A percentile compares a stretch with the other conserved stretches of the same genome.
These are phyloP conservation scores for Harringtonia lauricola DNA, from an alignment of 2,329 filamentous ascomycete species.

Conservation along the genomic window DNA sequence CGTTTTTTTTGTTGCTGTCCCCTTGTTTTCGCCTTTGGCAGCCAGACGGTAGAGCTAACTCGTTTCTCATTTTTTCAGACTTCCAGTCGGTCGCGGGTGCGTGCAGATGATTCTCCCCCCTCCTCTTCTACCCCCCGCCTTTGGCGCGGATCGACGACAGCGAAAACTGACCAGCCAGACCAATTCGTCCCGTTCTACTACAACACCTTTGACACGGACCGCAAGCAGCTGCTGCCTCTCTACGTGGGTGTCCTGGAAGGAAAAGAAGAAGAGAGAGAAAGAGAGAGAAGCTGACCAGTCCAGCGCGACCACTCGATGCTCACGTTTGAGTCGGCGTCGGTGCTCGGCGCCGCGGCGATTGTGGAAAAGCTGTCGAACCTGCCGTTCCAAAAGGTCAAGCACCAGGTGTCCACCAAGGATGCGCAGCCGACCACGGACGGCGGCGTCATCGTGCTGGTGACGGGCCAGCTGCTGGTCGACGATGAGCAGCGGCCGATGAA, in stretches of 20 bases:
- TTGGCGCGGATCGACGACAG: not conserved
- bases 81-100: conserved; percentile 9
- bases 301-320: conserved; percentile 81
- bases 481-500: conserved; percentile 79
- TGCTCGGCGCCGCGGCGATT: conserved; percentile 55
- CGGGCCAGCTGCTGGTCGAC: conserved; percentile 76
- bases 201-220: conserved; percentile 69
- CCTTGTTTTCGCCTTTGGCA: no score
- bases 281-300: no score
- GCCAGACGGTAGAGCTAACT: no score
- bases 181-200: conserved; percentile 91
- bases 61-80: not conserved
- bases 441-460: conserved; percentile 78
- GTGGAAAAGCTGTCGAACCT: conserved; percentile 70
- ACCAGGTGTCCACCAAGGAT: conserved; percentile 68
- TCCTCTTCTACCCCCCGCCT: not conserved
- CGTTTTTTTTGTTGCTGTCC: no score
- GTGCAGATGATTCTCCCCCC: conserved; percentile 1
- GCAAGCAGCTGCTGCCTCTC: conserved; percentile 52
- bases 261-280: no score
- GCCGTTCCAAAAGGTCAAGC: conserved; percentile 71
- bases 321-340: conserved; percentile 70
- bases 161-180: conserved; percentile 38
- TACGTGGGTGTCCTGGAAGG: no score
- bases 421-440: conserved; percentile 65